Evolutionary conservation across 2,329 filamentous ascomycete genomes (phyloP).

Genomic region (Albophoma yamanashiensis): DNA sequence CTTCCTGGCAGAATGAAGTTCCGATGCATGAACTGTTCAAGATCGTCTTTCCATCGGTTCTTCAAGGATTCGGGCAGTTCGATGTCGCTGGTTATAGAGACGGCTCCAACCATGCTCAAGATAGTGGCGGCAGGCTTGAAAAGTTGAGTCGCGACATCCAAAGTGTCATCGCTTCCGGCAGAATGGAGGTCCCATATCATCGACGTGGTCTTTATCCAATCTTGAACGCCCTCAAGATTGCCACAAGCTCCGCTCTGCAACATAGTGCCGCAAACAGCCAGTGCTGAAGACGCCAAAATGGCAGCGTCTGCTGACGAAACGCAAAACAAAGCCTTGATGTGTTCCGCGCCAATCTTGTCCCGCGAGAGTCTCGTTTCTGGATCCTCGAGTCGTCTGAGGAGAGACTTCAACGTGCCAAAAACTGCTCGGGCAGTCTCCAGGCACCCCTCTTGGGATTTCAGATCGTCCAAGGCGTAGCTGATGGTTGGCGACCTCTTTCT

Average conservation of each 20-base stretch:
- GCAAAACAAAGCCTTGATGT: slow-evolving; percentile 46
- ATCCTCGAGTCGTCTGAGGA: slow-evolving; percentile 34
- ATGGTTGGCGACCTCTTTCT: slow-evolving; percentile 31
- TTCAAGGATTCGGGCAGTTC: slow-evolving; percentile 10
- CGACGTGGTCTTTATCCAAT: slow-evolving; percentile 36
- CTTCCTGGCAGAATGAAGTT: slow-evolving; percentile 42
- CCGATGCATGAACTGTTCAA: slow-evolving; percentile 37
- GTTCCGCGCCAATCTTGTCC: slow-evolving; percentile 43
- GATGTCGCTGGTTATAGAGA: slow-evolving; percentile 9
- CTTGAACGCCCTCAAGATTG: slow-evolving; percentile 24
- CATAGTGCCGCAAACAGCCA: slow-evolving; percentile 32
- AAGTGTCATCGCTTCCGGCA: slow-evolving; percentile 34
- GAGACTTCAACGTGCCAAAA: slow-evolving; percentile 32
- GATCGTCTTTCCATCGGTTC: slow-evolving; percentile 31
- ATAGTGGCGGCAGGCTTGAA: slow-evolving; percentile 27
- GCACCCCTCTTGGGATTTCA: slow-evolving; percentile 29
- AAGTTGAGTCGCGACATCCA: slow-evolving; percentile 37
- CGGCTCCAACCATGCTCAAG: slow-evolving; percentile 27
- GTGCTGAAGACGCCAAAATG: slow-evolving; percentile 31
- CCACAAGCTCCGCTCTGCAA: slow-evolving; percentile 20
- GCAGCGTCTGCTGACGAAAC: slow-evolving; percentile 36
- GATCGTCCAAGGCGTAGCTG: slow-evolving; percentile 25
- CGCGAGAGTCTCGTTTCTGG: slow-evolving; percentile 23
- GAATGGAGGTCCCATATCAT: slow-evolving; percentile 43
- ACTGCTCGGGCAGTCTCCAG: slow-evolving; percentile 36